phyloP scores from a whole-genome alignment of 495 filamentous ascomycete species.

The Talaromyces stipitatus region DNA sequence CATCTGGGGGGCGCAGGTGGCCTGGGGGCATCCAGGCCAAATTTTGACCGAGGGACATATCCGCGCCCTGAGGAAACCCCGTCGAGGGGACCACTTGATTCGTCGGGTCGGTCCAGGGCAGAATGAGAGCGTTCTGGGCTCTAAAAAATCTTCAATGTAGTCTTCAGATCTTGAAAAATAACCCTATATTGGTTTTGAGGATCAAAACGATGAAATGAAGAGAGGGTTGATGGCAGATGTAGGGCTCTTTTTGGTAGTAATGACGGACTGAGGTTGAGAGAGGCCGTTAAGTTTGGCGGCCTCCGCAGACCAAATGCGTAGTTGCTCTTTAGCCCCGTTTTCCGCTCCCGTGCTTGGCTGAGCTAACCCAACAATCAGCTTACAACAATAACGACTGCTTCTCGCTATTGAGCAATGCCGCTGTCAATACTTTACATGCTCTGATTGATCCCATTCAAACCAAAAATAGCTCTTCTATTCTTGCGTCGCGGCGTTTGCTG shows the following conservation, averaged over 20 bases:
- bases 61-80: constrained; percentile 40
- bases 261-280: constrained; percentile 6
- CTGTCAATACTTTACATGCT: not conserved
- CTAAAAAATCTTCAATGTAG: constrained; percentile 31
- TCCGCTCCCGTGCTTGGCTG: constrained; percentile 5
- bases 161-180: constrained; percentile 10
- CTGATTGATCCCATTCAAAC: not conserved
- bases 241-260: constrained; percentile 8
- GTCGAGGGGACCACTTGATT: constrained; percentile 41
- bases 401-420: not conserved
- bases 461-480: not conserved
- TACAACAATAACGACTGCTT: not conserved
- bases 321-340: not conserved
- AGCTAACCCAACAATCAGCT: not conserved
- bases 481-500: not conserved
- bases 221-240: constrained; percentile 11
- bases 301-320: constrained; percentile 8
- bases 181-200: constrained; percentile 21
- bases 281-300: constrained; percentile 5
- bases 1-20: constrained; percentile 40
- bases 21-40: constrained; percentile 41
- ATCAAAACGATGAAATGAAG: constrained; percentile 27
- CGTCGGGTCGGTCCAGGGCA: constrained; percentile 32
- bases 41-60: constrained; percentile 42
- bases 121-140: constrained; percentile 15